Evolutionary conservation across 2,329 filamentous ascomycete species (phyloP), one percentile per base, ranked within the genome.

Genomic region (Lasiodiplodia hormozganensis): DNA sequence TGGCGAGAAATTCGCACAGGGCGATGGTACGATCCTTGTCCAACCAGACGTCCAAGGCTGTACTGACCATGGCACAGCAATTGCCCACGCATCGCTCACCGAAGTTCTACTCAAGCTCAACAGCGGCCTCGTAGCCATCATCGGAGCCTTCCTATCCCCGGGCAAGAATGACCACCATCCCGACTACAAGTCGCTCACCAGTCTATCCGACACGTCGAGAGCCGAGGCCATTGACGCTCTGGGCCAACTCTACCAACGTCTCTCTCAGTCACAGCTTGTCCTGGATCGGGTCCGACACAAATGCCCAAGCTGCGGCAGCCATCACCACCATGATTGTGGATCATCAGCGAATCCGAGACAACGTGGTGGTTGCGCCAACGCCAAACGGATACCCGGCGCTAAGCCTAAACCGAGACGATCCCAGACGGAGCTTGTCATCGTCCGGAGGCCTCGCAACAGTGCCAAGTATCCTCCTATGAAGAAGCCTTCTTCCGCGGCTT

Each of bases 61-160:
- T 53, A 70, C 65, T 68, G 34, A 71, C 73, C 31, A 71, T 62
- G 6, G 10, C 28, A 43, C 68, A 84, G 82, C 79, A 56, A 80
- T 81, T 66, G 82, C 82, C 18, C 82, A 83, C 69, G 79, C 79
- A 3, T 80, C 78, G n/a, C 81, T 84, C 23, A 80, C 81, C 12
- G 81, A 81, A 69, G 81, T 82, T 21, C 71, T 84, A 28, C 77
- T 84, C 68, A 82, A 78, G 70, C 74, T 84, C 34, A 84, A 85
- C 70, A 82, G 81, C 21, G 82, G 83, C 49, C 78, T 85, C 5
- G 81, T 84, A 8, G 73, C 74, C 68, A 83, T 85, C 71, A 83
- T 84, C 65, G 75, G 81, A 23, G 73, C 80, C 2, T 84, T 84
- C 67, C 71, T 84, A 47, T 74, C 77, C 31, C 75, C 76, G 68